Conservation (phyloP, 1,284 basidiomycete genomes). For the Sporisorium scitamineum region DNA sequence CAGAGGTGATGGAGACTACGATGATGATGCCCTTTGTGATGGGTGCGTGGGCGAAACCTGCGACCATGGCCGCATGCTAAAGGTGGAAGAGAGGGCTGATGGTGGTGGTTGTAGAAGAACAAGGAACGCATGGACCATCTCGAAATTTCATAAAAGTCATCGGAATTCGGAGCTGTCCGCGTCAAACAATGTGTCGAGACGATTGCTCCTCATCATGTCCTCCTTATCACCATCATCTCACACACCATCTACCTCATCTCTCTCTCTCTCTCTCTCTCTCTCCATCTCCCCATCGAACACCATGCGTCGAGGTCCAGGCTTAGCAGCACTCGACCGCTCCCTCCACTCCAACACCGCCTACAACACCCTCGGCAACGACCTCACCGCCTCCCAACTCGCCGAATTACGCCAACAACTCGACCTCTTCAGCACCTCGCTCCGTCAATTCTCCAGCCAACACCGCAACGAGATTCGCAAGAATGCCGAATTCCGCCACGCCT, state of each 20-base stretch:
- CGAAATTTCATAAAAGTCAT: neutral
- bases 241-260: neutral
- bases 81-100: neutral
- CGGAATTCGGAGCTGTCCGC: constrained; percentile 1
- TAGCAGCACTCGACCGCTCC: constrained; percentile 72
- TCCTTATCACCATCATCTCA: neutral
- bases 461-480: constrained; percentile 85
- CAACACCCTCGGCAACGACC: constrained; percentile 80
- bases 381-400: constrained; percentile 82
- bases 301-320: constrained; percentile 73
- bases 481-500: constrained; percentile 88
- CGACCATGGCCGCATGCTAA: constrained; percentile 28
- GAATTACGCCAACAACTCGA: constrained; percentile 83
- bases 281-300: neutral
- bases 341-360: constrained; percentile 74
- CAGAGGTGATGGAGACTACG: constrained; percentile 15
- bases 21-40: constrained; percentile 50
- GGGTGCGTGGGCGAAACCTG: constrained; percentile 47
- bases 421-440: constrained; percentile 84
- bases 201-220: neutral
- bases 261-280: neutral
- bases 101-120: neutral
- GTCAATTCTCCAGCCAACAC: constrained; percentile 84
- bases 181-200: too few relatives aligned
- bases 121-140: constrained; percentile 12